These are phyloP conservation scores for Alternaria angustiovoidea DNA, from an alignment of 2,329 filamentous ascomycete genomes.

Conservation along the genomic window DNA sequence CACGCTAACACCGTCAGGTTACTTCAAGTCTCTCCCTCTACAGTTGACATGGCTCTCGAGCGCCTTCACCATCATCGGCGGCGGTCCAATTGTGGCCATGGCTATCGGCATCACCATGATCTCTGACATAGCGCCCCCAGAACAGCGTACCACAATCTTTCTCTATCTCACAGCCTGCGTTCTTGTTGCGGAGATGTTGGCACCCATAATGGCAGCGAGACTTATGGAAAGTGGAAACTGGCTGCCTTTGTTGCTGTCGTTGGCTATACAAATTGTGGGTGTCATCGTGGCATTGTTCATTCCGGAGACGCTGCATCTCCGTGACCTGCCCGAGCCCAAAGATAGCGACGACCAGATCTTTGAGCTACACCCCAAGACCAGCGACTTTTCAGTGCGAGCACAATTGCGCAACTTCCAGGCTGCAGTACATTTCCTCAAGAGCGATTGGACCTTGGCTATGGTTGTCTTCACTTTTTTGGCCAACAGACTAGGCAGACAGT, in stretches of 20 bases:
- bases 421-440: constrained; percentile 51
- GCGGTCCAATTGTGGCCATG: constrained; percentile 57
- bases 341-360: constrained; percentile 25
- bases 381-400: constrained; percentile 34
- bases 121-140: constrained; percentile 59
- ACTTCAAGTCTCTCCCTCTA: constrained; percentile 52
- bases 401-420: constrained; percentile 48
- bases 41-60: constrained; percentile 59
- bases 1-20: constrained; percentile 31
- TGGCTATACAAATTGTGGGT: constrained; percentile 40
- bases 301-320: constrained; percentile 47
- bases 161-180: constrained; percentile 40
- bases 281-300: constrained; percentile 39
- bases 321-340: constrained; percentile 39
- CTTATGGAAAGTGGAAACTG: constrained; percentile 47
- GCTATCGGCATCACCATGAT: constrained; percentile 61
- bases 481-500: constrained; percentile 58
- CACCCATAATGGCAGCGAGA: constrained; percentile 42
- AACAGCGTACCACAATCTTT: constrained; percentile 50
- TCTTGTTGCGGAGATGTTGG: constrained; percentile 46
- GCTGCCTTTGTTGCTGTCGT: constrained; percentile 42
- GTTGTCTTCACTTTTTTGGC: constrained; percentile 56
- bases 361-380: constrained; percentile 25
- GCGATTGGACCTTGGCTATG: constrained; percentile 54
- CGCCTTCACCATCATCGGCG: constrained; percentile 56